Evolutionary conservation across 2,329 filamentous ascomycete genomes (phyloP).

Genomic region (Sporothrix humicola): DNA sequence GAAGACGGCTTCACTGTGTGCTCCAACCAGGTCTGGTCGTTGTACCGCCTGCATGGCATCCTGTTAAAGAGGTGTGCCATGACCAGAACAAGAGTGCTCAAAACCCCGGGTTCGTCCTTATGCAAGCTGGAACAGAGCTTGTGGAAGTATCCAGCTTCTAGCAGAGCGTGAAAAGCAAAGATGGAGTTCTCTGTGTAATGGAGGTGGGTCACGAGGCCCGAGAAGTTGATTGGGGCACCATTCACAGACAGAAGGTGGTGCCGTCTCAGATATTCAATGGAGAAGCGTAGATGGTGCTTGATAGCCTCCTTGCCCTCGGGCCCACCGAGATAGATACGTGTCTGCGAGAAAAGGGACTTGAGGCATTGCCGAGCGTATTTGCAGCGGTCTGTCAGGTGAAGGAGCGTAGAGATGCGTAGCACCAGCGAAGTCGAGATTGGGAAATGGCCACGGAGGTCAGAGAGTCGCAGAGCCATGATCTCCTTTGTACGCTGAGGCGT

Average conservation of each 20-base stretch:
- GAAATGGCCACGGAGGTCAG: conserved; percentile 78
- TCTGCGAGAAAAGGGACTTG: conserved; percentile 71
- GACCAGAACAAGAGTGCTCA: conserved; percentile 67
- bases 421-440: conserved; percentile 76
- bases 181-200: conserved; percentile 78
- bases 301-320: conserved; percentile 70
- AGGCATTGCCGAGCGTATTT: conserved; percentile 66
- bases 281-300: conserved; percentile 78
- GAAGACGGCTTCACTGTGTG: conserved; percentile 61
- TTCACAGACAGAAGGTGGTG: conserved; percentile 66
- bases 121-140: conserved; percentile 64
- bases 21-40: conserved; percentile 54
- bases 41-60: conserved; percentile 53
- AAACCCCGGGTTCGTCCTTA: conserved; percentile 49
- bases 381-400: conserved; percentile 69
- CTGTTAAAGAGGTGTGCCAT: conserved; percentile 75
- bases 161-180: conserved; percentile 76
- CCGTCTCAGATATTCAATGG: conserved; percentile 76
- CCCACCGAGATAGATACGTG: conserved; percentile 72
- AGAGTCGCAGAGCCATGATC: conserved; percentile 74
- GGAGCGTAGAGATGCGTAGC: conserved; percentile 68
- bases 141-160: conserved; percentile 73
- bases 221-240: conserved; percentile 73
- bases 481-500: conserved; percentile 65
- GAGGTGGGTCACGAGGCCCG: conserved; percentile 71